Conservation (phyloP, 352 stramenopile species). For the Phytophthora kernoviae region DNA sequence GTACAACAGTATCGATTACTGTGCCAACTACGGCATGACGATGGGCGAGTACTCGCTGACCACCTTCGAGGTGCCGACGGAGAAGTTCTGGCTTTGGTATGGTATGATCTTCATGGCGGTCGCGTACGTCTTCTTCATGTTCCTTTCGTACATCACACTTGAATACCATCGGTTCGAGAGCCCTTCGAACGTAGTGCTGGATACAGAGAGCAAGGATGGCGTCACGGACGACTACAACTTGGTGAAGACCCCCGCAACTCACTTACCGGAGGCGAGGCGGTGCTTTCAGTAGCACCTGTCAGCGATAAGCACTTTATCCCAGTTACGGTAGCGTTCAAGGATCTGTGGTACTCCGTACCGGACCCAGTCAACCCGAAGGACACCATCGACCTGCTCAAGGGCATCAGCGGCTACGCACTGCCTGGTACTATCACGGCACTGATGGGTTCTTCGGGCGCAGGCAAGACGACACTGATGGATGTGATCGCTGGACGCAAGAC, state of each 20-base stretch:
- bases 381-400: background rate
- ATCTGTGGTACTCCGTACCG: background rate
- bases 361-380: background rate
- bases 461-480: constrained; percentile 95
- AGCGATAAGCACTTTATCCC: background rate
- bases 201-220: background rate
- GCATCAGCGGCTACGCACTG: background rate
- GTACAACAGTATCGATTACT: background rate
- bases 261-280: background rate
- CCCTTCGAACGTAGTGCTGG: background rate
- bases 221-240: background rate
- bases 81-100: constrained; percentile 1
- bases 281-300: background rate
- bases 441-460: constrained; percentile 72
- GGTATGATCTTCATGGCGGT: background rate
- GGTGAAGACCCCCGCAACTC: background rate
- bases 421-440: constrained; percentile 29
- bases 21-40: background rate
- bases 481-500: constrained; percentile 93
- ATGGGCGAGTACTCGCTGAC: background rate
- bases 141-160: background rate
- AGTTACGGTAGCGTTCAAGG: background rate
- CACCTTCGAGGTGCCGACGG: background rate
- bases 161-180: background rate
- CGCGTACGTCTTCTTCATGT: constrained; percentile 1